Base-by-base conservation (phyloP, 495 filamentous ascomycete species). In the Podospora sp. region DNA sequence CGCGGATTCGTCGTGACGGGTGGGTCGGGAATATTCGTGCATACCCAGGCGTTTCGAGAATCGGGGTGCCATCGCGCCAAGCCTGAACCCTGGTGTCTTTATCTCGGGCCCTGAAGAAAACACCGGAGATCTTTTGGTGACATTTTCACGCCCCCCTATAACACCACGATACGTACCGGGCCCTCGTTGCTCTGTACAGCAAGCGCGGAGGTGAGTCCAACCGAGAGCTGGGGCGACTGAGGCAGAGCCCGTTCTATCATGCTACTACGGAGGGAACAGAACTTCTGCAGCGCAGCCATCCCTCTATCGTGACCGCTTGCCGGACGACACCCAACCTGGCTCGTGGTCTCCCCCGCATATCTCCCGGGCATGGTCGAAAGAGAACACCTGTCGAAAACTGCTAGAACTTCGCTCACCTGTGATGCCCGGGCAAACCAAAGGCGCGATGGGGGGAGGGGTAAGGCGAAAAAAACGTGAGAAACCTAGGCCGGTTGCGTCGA, bases 341-440 rank as follows among this genome's bases (percentile, higher is more conserved):
- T 46, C 12, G 16, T 46, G 40, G 40, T 11, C 40, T 16, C 56
- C 62, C 62, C 62, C 25, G 50, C 50, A 64, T 36, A 49, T 40
- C 63, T 65, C 63, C 53, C 63, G 55, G 21, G 11, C 33, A 65
- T 21, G 12, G 20, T 33, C 21, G 52, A 22, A 20, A n/a, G 49
- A 25, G 63, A 63, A 63, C 40, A 60, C 33, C 25, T 60, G 33
- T 60, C 33, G 55, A 66, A 66, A 60, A 40, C 18, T 9, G 58
- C 27, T 62, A 35, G 60, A 62, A 62, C 21, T 20, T 62, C 60
- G 9, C 36, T 14, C 36, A 62, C 35, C 35, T 33, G 36, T 22
- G 60, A 24, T 12, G n/a, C n/a, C n/a, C n/a, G 16, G 16, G 40
- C 40, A 46, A 11, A 18, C 40, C 11, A 46, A 46, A 11, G 5